These are phyloP conservation scores for Cenchrus fungigraminus DNA, from an alignment of 176 grass and related monocot genomes.

Conservation along the genomic window DNA sequence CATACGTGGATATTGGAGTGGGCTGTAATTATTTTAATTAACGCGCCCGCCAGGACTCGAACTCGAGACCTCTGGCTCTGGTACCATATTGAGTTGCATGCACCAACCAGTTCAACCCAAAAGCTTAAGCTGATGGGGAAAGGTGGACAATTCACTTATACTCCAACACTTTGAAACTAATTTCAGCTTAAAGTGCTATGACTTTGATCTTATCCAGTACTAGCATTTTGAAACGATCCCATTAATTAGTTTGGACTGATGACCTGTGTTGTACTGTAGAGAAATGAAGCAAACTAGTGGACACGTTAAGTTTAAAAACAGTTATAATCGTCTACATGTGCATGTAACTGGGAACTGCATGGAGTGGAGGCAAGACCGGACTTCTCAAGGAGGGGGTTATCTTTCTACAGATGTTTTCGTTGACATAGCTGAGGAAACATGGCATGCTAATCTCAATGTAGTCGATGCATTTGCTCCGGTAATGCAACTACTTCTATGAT, in stretches of 20 bases:
- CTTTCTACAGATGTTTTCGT: conserved; percentile 95
- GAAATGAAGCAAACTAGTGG: conserved; percentile 89
- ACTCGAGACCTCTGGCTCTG: no score
- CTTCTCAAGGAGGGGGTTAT: conserved; percentile 90
- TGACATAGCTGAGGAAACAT: conserved; percentile 88
- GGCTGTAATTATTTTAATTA: no score
- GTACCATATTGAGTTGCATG: no score
- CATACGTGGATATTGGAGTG: no score
- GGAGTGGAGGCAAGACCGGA: conserved; percentile 90
- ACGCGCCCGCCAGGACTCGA: no score
- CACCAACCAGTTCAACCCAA: no score
- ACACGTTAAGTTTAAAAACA: conserved; percentile 73
- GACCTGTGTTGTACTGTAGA: conserved; percentile 46
- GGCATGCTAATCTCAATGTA: conserved; percentile 94
- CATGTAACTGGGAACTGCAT: conserved; percentile 81
- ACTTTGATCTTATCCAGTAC: neutral
- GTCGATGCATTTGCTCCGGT: conserved; percentile 89
- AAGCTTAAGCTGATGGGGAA: no score
- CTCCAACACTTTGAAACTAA: neutral
- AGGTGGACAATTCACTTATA: no score
- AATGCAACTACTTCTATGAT: conserved; percentile 43
- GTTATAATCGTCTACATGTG: conserved; percentile 79
- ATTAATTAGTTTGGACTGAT: conserved; percentile 32
- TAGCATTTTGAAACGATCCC: conserved; percentile 11
- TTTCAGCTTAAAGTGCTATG: neutral